Evolutionary conservation across 176 grass and related monocot species (phyloP).

Genomic region (Bonia amplexicaulis): DNA sequence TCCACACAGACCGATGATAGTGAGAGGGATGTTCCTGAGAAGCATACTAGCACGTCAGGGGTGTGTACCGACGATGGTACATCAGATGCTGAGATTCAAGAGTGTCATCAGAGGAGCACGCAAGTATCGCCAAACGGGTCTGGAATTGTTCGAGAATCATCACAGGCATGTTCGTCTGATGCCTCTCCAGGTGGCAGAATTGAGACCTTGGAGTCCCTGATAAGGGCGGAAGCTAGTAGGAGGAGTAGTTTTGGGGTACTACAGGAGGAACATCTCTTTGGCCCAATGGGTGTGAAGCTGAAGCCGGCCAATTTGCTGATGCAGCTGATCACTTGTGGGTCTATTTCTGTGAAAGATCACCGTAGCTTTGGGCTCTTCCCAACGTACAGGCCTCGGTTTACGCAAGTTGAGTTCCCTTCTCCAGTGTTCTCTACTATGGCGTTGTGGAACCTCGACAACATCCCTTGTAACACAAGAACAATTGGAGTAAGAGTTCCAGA

Average conservation of each 20-base stretch:
- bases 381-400: conserved; percentile 75
- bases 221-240: conserved; percentile 73
- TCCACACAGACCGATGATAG: conserved; percentile 80
- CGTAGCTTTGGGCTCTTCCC: conserved; percentile 75
- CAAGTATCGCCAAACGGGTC: conserved; percentile 9
- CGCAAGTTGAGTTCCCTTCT: conserved; percentile 69
- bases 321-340: conserved; percentile 86
- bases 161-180: conserved; percentile 38
- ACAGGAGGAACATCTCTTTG: conserved; percentile 60
- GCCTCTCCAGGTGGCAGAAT: conserved; percentile 52
- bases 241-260: conserved; percentile 58
- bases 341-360: conserved; percentile 84
- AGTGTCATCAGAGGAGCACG: neutral
- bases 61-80: conserved; percentile 39
- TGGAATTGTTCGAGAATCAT: conserved; percentile 47
- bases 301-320: conserved; percentile 87
- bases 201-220: conserved; percentile 89
- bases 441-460: conserved; percentile 41
- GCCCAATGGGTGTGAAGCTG: conserved; percentile 44
- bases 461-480: conserved; percentile 53
- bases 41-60: neutral
- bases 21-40: conserved; percentile 22
- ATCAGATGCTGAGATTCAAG: conserved; percentile 35
- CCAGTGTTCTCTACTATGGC: conserved; percentile 58
- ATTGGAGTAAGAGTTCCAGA: conserved; percentile 50